phyloP scores from a whole-genome alignment of 2,329 filamentous ascomycete species.

The Cytospora leucostoma region DNA sequence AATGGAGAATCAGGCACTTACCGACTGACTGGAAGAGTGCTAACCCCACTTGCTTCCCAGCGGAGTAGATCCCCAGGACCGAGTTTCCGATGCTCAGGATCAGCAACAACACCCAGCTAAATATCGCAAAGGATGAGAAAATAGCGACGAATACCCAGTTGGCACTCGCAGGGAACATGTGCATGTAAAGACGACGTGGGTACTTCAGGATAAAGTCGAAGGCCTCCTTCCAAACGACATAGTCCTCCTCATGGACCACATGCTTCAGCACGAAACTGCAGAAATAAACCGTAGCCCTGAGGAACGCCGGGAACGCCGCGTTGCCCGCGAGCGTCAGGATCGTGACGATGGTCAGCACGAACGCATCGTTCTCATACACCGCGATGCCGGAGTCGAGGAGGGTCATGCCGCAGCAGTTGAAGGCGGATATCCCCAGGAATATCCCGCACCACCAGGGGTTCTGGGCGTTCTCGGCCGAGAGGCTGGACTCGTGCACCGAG shows the following conservation, averaged over 20 bases:
- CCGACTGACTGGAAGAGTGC: conserved; percentile 51
- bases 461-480: conserved; percentile 33
- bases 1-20: conserved; percentile 2
- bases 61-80: conserved; percentile 45
- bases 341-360: conserved; percentile 35
- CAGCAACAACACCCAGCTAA: conserved; percentile 56
- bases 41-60: conserved; percentile 50
- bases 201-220: conserved; percentile 56
- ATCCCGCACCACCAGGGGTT: conserved; percentile 59
- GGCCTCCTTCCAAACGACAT: conserved; percentile 41
- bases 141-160: conserved; percentile 52
- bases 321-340: conserved; percentile 48
- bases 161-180: conserved; percentile 60
- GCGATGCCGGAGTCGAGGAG: conserved; percentile 56
- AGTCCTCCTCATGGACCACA: conserved; percentile 38
- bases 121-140: conserved; percentile 50
- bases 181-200: conserved; percentile 61
- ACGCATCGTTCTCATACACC: conserved; percentile 46
- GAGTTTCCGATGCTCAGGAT: conserved; percentile 55
- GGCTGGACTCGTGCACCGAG: neutral
- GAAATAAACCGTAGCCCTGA: conserved; percentile 37
- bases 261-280: conserved; percentile 31
- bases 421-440: conserved; percentile 57
- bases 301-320: conserved; percentile 54
- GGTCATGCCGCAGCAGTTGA: conserved; percentile 61